Evolutionary conservation across 441 rosid species (phyloP), one percentile per base, ranked within the genome.

Genomic region (Populus hybrid): DNA sequence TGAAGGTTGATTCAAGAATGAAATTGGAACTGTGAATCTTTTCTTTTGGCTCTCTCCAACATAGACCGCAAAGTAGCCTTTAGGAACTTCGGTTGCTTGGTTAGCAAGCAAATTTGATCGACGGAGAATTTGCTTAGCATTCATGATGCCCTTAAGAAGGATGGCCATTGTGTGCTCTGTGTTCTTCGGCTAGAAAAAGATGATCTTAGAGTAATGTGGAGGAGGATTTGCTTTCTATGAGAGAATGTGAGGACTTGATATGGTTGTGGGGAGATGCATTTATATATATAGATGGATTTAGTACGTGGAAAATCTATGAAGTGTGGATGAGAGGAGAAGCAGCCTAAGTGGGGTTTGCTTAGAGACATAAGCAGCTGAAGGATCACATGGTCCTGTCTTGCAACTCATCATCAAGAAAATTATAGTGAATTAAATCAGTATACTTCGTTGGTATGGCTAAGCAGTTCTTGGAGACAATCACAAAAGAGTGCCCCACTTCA

Each of bases 361-460:
- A 72, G 79, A 81, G 69, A 78, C 82, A 81, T n/a, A 29, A 63
- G 26, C 75, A 69, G 63, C 23, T 81, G 77, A 79, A 73, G 72
- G 18, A 77, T 79, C 87, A 81, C 86, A 82, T 84, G 87, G 78
- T 24, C 36, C 24, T 83, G 86, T 78, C 82, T 71, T 76, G 45
- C n/a, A 70, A 78, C 40, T 79, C 9, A 6, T 77, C 29, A 35
- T 77, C 71, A 74, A 64, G 35, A 33, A 42, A 35, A 36, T 74
- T 69, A 24, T 74, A 26, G 3, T 26, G 6, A 53, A 26, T 74
- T 45, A 33, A 75, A 9, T 59, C 21, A 69, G 63, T 63, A 9
- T 9, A 4, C 59, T 24, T 38, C 9, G 40, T n/a, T 38, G 42
- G 28, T 35, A 35, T 35, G 38, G 0, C 8, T 7, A 35, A 35